Evolutionary conservation across 257 asterid species (phyloP).

Genomic region (Solanum acaule): DNA sequence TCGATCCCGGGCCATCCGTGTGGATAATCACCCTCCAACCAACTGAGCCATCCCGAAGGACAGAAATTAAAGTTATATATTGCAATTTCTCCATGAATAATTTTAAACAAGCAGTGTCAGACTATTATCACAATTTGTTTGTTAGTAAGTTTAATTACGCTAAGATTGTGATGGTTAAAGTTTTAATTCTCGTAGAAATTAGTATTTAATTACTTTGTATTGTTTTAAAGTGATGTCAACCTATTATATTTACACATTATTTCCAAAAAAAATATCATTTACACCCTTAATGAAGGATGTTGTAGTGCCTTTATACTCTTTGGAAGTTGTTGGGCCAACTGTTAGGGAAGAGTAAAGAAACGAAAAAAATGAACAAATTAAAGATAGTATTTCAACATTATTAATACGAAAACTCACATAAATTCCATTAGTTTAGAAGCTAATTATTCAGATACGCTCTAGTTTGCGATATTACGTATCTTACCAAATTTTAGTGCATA

Average conservation of each 20-base stretch:
- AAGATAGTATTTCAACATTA: neutral
- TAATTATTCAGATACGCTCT: too few relatives aligned
- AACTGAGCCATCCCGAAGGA: too few relatives aligned
- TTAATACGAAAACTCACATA: too few relatives aligned
- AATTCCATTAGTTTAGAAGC: too few relatives aligned
- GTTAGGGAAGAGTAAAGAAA: neutral
- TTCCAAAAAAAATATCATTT: too few relatives aligned
- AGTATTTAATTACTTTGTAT: neutral
- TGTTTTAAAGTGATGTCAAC: neutral
- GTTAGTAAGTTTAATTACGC: neutral
- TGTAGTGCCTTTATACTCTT: neutral
- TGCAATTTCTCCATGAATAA: too few relatives aligned
- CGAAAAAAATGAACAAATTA: neutral
- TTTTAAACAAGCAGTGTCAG: neutral
- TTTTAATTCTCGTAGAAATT: neutral
- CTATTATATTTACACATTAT: neutral
- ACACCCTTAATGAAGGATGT: neutral
- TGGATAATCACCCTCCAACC: too few relatives aligned
- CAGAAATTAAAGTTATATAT: too few relatives aligned
- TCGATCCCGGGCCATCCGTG: too few relatives aligned
- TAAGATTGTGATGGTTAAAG: neutral
- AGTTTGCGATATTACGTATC: too few relatives aligned
- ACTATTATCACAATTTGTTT: neutral
- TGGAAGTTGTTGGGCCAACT: neutral
- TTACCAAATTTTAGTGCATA: too few relatives aligned